Evolutionary conservation across 2,329 filamentous ascomycete genomes (phyloP).

Genomic region (Aspergillus brunneoviolaceus): DNA sequence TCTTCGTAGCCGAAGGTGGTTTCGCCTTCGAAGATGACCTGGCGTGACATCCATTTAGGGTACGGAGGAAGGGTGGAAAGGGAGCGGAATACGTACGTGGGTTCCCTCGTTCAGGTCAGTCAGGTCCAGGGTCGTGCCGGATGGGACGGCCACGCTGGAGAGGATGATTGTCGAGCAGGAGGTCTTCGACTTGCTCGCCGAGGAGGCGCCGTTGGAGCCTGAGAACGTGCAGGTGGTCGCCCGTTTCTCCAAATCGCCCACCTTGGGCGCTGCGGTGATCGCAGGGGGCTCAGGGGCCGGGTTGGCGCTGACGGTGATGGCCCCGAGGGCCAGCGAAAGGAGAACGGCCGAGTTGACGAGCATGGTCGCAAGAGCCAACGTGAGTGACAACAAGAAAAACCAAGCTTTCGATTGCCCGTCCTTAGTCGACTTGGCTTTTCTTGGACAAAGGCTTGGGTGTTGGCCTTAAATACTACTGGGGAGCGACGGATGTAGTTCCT

Average conservation of each 20-base stretch:
- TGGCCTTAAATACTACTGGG: not conserved
- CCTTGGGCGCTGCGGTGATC: not conserved
- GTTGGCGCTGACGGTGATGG: not conserved
- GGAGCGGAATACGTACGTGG: conserved; percentile 31
- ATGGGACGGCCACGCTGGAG: conserved; percentile 3
- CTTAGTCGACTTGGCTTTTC: not conserved
- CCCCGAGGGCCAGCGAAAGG: not conserved
- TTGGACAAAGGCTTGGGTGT: not conserved
- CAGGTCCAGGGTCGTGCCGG: conserved; percentile 12
- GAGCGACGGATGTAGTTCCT: not conserved
- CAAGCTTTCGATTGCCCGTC: not conserved
- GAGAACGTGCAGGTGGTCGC: conserved; percentile 8
- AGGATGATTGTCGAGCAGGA: conserved; percentile 5
- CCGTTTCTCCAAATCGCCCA: not conserved
- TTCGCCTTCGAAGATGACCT: conserved; percentile 63
- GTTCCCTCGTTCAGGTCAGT: conserved; percentile 41
- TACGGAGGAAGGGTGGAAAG: not conserved
- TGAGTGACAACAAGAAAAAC: not conserved
- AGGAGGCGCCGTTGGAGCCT: conserved; percentile 1
- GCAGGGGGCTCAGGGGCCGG: not conserved
- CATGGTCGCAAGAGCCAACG: not conserved
- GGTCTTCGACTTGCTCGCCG: conserved; percentile 2
- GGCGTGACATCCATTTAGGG: not conserved
- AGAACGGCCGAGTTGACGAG: not conserved
- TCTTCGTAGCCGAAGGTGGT: conserved; percentile 66